These are phyloP conservation scores for Panicum miliaceum DNA, from an alignment of 176 grass and related monocot species.

Conservation along the genomic window DNA sequence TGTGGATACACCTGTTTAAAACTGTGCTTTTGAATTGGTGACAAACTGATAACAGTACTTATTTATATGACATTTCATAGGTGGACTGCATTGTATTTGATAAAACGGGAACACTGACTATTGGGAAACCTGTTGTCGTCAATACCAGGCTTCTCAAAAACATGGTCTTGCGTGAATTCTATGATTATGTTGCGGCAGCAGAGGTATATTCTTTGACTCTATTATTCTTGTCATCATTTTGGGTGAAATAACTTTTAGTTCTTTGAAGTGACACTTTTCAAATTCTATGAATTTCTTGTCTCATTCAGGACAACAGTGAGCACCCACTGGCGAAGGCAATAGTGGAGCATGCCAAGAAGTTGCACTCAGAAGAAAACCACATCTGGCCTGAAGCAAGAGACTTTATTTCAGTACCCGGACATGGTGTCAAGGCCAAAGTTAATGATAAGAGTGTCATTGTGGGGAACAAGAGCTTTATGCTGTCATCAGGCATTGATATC, in stretches of 20 bases:
- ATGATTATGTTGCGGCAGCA: slow-evolving; percentile 68
- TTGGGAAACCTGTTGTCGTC: slow-evolving; percentile 80
- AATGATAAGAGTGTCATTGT: slow-evolving; percentile 54
- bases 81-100: slow-evolving; percentile 89
- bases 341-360: slow-evolving; percentile 79
- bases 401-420: slow-evolving; percentile 79
- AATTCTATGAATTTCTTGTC: slow-evolving; percentile 1
- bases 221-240: slow-evolving; percentile 20
- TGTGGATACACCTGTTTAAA: slow-evolving; percentile 7
- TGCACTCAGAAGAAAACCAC: slow-evolving; percentile 62
- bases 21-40: slow-evolving; percentile 12
- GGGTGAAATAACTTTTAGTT: neutral
- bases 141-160: slow-evolving; percentile 78
- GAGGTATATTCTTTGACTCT: slow-evolving; percentile 54
- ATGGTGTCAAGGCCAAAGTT: slow-evolving; percentile 73
- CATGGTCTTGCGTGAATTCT: slow-evolving; percentile 81
- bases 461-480: slow-evolving; percentile 92
- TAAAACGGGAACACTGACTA: slow-evolving; percentile 91
- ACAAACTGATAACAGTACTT: neutral
- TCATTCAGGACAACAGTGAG: slow-evolving; percentile 85
- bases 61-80: slow-evolving; percentile 44
- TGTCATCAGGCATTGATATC: slow-evolving; percentile 62
- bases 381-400: slow-evolving; percentile 72
- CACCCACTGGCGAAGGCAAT: slow-evolving; percentile 85
- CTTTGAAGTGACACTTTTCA: neutral